These are phyloP conservation scores for Entelexis sorbosivorans DNA, from an alignment of 1,139 yeast genomes.

Conservation along the genomic window DNA sequence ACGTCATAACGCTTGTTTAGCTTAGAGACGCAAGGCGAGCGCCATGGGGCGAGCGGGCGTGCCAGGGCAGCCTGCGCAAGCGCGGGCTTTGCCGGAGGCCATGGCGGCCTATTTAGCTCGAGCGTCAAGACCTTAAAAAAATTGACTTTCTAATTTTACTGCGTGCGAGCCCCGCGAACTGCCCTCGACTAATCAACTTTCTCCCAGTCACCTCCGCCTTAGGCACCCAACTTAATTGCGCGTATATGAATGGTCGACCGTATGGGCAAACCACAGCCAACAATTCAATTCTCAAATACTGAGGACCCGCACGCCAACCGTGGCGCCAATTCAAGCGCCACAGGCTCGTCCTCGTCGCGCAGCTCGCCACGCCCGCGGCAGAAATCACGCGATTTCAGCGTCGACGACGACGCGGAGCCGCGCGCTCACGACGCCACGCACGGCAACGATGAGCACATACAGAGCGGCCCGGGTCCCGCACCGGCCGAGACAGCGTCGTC, in stretches of 20 bases:
- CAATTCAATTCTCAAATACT: neutral
- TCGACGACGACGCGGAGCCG: constrained; percentile 6
- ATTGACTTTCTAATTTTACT: neutral
- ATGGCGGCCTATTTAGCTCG: no score
- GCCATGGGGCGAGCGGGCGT: no score
- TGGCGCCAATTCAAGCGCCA: neutral
- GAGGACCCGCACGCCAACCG: neutral
- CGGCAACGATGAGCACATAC: neutral
- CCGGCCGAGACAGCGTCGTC: constrained; percentile 11
- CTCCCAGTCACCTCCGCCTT: neutral
- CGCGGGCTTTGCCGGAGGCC: no score
- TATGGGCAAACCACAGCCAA: neutral
- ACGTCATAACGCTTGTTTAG: no score
- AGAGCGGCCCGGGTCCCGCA: constrained; percentile 3
- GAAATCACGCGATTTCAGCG: constrained; percentile 9
- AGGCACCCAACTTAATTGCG: neutral
- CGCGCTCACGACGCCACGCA: constrained; percentile 27
- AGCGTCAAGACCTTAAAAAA: no score
- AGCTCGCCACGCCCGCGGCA: neutral
- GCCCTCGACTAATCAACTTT: neutral
- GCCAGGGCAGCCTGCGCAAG: no score
- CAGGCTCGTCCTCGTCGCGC: neutral
- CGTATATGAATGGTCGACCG: constrained; percentile 1
- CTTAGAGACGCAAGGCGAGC: no score
- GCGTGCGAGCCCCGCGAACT: neutral